Percentiles rank a stretch among this genome's conserved stretches.
These are phyloP conservation scores for Iberis pinnata DNA, from an alignment of 345 rosid genomes.

Conservation along the genomic window DNA sequence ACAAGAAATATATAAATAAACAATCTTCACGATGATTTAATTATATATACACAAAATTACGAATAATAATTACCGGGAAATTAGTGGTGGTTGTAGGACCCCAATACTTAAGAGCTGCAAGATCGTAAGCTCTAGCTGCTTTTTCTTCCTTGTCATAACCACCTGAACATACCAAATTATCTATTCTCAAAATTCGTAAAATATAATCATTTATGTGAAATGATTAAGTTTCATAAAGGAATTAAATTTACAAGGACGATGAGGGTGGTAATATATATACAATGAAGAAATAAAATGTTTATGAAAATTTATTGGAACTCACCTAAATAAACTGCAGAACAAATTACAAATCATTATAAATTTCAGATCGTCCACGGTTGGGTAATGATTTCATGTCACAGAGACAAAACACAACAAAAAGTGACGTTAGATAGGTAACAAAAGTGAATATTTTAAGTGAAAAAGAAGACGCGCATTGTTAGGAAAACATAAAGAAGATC, in stretches of 20 bases:
- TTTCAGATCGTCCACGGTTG: slow-evolving; percentile 41
- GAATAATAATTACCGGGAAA: slow-evolving; percentile 49
- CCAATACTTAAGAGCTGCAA: slow-evolving; percentile 98
- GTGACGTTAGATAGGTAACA: slow-evolving; percentile 26
- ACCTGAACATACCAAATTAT: slow-evolving; percentile 36
- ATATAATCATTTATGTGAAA: not conserved
- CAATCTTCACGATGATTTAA: not conserved
- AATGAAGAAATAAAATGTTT: slow-evolving; percentile 8
- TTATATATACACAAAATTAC: not conserved
- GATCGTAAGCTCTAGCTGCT: slow-evolving; percentile 93
- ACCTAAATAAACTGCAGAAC: slow-evolving; percentile 75
- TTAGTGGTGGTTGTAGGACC: slow-evolving; percentile 89
- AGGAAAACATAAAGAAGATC: slow-evolving; percentile 21
- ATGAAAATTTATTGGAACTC: slow-evolving; percentile 31
- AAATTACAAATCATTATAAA: slow-evolving; percentile 30
- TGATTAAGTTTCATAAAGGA: slow-evolving; percentile 7
- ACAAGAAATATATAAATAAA: not conserved
- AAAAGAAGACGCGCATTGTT: slow-evolving; percentile 14
- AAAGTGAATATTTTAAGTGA: not conserved
- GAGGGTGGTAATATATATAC: not conserved
- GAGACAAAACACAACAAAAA: slow-evolving; percentile 32
- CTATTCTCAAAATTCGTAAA: not conserved
- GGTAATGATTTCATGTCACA: slow-evolving; percentile 48
- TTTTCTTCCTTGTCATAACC: slow-evolving; percentile 95
- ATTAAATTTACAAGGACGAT: not conserved